These are phyloP conservation scores for Gossypium australe DNA, from an alignment of 345 rosid species.

Conservation along the genomic window DNA sequence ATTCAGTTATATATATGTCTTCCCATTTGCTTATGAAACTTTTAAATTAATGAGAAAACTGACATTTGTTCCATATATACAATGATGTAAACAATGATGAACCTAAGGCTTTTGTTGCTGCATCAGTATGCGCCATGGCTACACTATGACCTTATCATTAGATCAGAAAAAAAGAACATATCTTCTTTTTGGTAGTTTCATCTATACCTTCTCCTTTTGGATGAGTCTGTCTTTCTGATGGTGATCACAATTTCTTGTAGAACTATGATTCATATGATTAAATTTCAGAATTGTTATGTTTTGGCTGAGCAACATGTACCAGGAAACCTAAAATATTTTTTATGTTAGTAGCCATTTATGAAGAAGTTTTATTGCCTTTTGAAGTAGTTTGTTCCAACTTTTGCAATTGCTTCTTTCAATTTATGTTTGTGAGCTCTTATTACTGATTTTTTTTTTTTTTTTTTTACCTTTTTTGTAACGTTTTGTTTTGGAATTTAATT, in stretches of 20 bases:
- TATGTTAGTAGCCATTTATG: neutral
- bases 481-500: conserved; percentile 5
- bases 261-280: neutral
- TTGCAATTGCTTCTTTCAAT: neutral
- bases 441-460: neutral
- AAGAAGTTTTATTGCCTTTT: neutral
- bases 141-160: neutral
- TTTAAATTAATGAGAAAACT: neutral
- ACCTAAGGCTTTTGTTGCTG: neutral
- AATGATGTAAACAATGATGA: neutral
- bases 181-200: neutral
- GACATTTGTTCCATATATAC: neutral
- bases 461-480: neutral
- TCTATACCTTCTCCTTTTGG: neutral
- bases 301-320: neutral
- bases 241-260: neutral
- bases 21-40: neutral
- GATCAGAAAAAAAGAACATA: neutral
- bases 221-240: neutral
- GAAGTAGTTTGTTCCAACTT: neutral
- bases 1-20: neutral
- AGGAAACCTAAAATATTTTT: neutral
- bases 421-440: neutral
- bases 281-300: neutral
- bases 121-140: neutral